Base-by-base conservation (phyloP, 306 rosid genomes). In the Parietaria judaica region DNA sequence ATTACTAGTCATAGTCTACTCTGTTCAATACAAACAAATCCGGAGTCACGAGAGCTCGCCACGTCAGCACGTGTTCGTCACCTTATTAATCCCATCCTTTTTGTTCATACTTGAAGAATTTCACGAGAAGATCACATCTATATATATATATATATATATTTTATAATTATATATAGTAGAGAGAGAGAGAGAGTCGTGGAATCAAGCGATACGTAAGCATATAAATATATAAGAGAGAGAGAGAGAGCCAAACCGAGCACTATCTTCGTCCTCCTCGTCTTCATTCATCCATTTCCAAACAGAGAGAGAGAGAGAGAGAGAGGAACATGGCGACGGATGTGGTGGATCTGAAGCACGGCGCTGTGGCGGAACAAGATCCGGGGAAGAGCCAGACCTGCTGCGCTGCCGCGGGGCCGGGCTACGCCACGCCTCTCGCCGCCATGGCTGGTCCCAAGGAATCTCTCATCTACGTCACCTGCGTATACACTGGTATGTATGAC, bases 361-460 rank as follows among this genome's bases (percentile, higher is more conserved):
- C 37, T 14, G 78, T 2, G 45, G 61, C 7, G 13, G 45, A 4
- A 4, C 1, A 11, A 1, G 53, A 49, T n/a, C 14, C 53, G n/a
- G 78, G 72, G 68, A 65, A 66, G 67, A 59, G 69, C 62, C 58
- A 62, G 72, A 5, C 74, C 2, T 83, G 95, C 78, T 85, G 96
- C 76, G 64, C 2, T 2, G 9, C 53, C 58, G 63, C 60, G 54
- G 98, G 98, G 10, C 98, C 98, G 0, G 96, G 98, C 3, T 92
- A 88, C 51, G 88, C 90, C 61, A 50, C 86, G 3, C 98, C 98
- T 0, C 66, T 82, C 11, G 76, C 77, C 13, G 96, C 98, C 79
- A 86, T 92, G 86, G 64, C 86, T 51, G 98, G 96, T 72, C 95
- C 98, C 10, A 80, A 70, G 76, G 98, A 92, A 51, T 56, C 79